Evolutionary conservation across 768 basidiomycete species (phyloP), one percentile per base, ranked within the genome.

Genomic region (Chalciporus piperatus): DNA sequence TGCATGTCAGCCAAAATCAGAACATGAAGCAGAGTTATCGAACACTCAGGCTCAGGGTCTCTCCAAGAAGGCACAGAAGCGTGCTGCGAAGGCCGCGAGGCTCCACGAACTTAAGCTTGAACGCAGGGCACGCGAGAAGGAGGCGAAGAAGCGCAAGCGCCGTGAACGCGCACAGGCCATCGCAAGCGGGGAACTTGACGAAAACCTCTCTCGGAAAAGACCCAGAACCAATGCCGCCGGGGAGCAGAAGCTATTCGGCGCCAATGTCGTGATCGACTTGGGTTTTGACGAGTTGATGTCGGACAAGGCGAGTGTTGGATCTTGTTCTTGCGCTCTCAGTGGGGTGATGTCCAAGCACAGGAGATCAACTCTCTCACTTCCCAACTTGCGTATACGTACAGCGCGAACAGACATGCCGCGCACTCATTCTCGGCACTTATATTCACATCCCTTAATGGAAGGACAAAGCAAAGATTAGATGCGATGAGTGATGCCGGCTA

Each of bases 241-340:
- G 74, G 74, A 74, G 68, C 64, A 60, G 41, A 52, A 64, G 27
- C 46, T 52, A 54, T 85, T 82, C 57, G 76, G 80, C 6, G 90
- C 87, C 19, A 78, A 76, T 52, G 77, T 93, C 3, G 81, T 92
- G 30, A 68, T 98, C 17, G 97, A 99, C 72, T 76, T 98, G 16
- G 92, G 85, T 9, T 98, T 97, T 67, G 95, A 98, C 66, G 82
- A 94, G 40, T 75, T 85, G 71, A 98, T 98, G 96, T 83, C 75
- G 51, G 92, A 96, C 55, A 92, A 94, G 75, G 94, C 95, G 68
- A 58, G 85, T 69, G 44, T 52, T 44, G 59, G 57, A 43, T 41
- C 54, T 53, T 46, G 23, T n/a, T 33, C 52, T 50, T 50, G 55
- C 47, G 45, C 50, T 35, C 28, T 47, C 43, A 52, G 40, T 22